Percentiles rank a stretch among this genome's conserved stretches.
Conservation (phyloP, 345 rosid genomes). For the Eucalyptus coolabah region DNA sequence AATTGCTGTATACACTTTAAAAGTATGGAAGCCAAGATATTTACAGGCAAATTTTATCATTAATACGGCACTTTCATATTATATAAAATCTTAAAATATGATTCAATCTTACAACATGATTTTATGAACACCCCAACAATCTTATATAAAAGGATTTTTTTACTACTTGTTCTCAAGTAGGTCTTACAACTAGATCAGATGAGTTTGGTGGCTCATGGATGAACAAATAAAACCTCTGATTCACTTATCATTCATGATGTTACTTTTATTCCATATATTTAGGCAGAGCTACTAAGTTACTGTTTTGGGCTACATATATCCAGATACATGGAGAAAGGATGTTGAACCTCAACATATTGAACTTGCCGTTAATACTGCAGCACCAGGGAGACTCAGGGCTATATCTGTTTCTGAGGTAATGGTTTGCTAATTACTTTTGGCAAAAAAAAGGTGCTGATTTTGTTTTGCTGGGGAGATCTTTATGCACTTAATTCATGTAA, state of each 20-base stretch:
- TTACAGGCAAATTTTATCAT: neutral
- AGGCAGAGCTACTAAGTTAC: neutral
- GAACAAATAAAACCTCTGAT: neutral
- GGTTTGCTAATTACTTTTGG: neutral
- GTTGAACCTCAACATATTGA: conserved; percentile 44
- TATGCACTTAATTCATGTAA: neutral
- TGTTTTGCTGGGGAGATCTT: neutral
- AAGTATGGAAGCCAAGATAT: neutral
- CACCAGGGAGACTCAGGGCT: conserved; percentile 60
- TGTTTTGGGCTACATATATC: neutral
- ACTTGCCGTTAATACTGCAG: conserved; percentile 46
- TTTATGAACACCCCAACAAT: neutral
- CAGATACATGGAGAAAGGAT: conserved; percentile 94
- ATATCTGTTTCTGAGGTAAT: conserved; percentile 64
- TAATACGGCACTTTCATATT: neutral
- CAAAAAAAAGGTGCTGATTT: neutral
- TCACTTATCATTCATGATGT: neutral
- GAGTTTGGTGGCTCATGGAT: neutral
- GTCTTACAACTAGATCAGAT: neutral
- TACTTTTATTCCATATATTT: neutral
- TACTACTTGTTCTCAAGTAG: neutral
- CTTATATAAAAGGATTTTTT: neutral
- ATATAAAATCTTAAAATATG: neutral
- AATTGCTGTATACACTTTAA: neutral
- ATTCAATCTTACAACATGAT: neutral